A percentile compares a stretch with the other conserved stretches of the same genome.
Conservation (phyloP, 2,329 filamentous ascomycete species). For the Claviceps sp. region DNA sequence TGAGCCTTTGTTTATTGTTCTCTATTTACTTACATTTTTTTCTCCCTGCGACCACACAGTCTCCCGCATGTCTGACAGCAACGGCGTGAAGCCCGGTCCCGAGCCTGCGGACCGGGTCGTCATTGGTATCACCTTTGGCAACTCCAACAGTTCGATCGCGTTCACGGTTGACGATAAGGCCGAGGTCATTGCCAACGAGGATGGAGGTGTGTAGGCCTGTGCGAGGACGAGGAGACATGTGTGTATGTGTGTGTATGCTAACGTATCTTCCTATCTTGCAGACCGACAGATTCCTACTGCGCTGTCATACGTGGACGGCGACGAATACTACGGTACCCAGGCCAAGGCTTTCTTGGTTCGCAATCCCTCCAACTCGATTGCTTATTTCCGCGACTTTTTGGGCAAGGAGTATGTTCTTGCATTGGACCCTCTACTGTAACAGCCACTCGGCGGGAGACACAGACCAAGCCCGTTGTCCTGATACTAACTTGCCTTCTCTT, state of each 20-base stretch:
- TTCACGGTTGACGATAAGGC: constrained; percentile 87
- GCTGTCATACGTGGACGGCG: constrained; percentile 86
- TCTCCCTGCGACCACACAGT: background rate
- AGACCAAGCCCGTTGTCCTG: background rate
- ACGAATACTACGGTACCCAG: constrained; percentile 93
- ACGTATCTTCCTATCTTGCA: constrained; percentile 21
- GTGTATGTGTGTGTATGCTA: background rate
- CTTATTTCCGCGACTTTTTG: constrained; percentile 91
- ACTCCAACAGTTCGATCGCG: constrained; percentile 95
- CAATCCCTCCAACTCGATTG: constrained; percentile 85
- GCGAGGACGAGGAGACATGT: background rate
- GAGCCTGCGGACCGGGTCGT: constrained; percentile 50
- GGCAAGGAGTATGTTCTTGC: constrained; percentile 64
- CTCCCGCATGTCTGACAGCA: constrained; percentile 33
- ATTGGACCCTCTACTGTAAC: background rate
- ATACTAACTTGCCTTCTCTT: background rate
- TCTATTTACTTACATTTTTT: background rate
- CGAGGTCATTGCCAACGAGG: constrained; percentile 97
- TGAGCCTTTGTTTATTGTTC: background rate
- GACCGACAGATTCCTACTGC: constrained; percentile 95
- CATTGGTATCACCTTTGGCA: constrained; percentile 96
- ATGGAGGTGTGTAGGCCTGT: constrained; percentile 57
- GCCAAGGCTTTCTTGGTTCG: constrained; percentile 88
- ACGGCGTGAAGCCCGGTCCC: constrained; percentile 27
- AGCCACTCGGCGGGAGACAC: background rate